Conservation (phyloP, 495 filamentous ascomycete genomes). For the Schizothecium vesticola region DNA sequence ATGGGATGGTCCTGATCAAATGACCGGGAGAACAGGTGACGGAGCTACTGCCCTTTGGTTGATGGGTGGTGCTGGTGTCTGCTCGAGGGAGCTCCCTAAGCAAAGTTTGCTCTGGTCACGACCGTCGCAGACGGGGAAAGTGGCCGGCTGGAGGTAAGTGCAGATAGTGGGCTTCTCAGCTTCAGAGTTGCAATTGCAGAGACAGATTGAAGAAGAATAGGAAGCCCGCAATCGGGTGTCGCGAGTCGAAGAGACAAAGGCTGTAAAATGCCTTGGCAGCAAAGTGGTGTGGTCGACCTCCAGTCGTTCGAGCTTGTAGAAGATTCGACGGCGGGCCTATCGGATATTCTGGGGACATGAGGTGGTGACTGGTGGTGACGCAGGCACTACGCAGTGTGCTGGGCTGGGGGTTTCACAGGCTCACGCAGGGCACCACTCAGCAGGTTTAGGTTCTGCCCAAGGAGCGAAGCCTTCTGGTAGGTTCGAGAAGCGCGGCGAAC, state of each 20-base stretch:
- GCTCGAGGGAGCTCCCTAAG: not conserved
- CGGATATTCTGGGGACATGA: constrained; percentile 13
- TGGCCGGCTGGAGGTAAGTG: not conserved
- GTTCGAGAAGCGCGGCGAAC: constrained; percentile 1
- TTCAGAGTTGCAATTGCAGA: constrained; percentile 2
- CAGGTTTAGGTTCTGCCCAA: not conserved
- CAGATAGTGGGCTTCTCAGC: not conserved
- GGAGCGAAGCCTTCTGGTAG: not conserved
- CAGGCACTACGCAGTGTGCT: constrained; percentile 20
- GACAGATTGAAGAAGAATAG: not conserved
- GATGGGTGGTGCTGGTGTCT: not conserved
- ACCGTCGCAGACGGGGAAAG: constrained; percentile 2
- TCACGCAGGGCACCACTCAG: not conserved
- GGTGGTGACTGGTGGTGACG: constrained; percentile 20
- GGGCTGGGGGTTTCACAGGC: constrained; percentile 1
- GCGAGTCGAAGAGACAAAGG: constrained; percentile 10
- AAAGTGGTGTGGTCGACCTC: constrained; percentile 11
- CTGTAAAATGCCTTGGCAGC: constrained; percentile 18
- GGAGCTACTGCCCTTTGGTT: not conserved
- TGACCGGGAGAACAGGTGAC: constrained; percentile 5
- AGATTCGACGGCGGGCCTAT: constrained; percentile 31
- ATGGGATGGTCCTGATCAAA: constrained; percentile 2
- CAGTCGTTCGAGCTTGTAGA: constrained; percentile 22
- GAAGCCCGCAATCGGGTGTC: not conserved
- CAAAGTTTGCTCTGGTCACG: constrained; percentile 2